phyloP scores from a whole-genome alignment of 2,329 filamentous ascomycete genomes.

The Ceratocystiopsis brevicomis region DNA sequence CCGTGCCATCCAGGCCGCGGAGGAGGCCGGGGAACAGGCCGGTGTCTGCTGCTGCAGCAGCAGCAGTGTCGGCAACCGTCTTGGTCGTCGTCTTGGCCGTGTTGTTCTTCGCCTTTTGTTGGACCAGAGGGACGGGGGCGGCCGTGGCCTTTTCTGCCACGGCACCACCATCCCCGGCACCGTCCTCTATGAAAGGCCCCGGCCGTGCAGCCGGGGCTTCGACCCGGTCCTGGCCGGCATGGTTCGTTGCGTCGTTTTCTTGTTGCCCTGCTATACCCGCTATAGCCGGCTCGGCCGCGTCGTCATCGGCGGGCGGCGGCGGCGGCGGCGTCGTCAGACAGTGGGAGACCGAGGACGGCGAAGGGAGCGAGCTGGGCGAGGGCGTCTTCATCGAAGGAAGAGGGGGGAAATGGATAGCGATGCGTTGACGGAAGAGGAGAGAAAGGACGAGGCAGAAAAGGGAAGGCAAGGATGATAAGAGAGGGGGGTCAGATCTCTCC shows the following conservation, averaged over 20 bases:
- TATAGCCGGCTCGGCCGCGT: too few species aligned
- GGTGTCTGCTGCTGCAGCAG: too few species aligned
- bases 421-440: background rate
- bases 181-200: conserved; percentile 36
- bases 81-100: too few species aligned
- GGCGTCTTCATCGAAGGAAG: conserved; percentile 42
- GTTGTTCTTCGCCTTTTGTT: too few species aligned
- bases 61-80: too few species aligned
- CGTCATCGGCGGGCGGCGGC: too few species aligned
- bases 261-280: background rate
- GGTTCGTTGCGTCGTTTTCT: background rate
- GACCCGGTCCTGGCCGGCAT: conserved; percentile 2
- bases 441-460: background rate
- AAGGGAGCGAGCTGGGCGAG: conserved; percentile 13
- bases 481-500: too few species aligned
- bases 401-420: background rate
- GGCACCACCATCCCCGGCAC: conserved; percentile 2
- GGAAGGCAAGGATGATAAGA: background rate
- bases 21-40: too few species aligned
- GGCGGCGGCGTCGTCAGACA: too few species aligned
- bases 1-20: too few species aligned
- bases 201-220: conserved; percentile 25
- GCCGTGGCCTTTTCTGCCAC: background rate
- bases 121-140: too few species aligned
- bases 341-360: conserved; percentile 8